Evolutionary conservation across 768 basidiomycete genomes (phyloP).

Genomic region (Pleurotus ostreatus): DNA sequence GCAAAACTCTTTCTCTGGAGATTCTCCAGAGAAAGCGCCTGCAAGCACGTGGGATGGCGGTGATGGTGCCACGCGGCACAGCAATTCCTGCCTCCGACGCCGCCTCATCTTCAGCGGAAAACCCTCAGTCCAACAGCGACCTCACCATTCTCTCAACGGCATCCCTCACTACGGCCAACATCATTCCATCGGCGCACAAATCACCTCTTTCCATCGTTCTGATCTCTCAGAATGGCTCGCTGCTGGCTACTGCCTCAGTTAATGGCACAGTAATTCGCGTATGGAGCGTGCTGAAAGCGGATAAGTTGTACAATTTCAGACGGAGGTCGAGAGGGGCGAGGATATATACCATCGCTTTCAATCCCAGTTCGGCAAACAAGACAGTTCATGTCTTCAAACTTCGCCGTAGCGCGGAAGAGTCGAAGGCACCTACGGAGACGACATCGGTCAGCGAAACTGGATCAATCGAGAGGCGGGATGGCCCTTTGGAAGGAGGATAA

Average conservation of each 20-base stretch:
- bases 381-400: constrained; percentile 98
- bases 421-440: constrained; percentile 16
- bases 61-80: no score
- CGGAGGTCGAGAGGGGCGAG: constrained; percentile 81
- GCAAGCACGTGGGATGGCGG: no score
- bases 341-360: constrained; percentile 84
- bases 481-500: constrained; percentile 71
- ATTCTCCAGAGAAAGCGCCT: no score
- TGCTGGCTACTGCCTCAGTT: constrained; percentile 90
- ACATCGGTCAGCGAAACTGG: constrained; percentile 57
- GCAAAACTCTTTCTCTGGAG: no score
- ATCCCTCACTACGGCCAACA: constrained; percentile 87
- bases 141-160: constrained; percentile 94
- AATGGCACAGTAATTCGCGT: constrained; percentile 98
- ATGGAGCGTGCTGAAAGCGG: constrained; percentile 85
- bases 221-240: constrained; percentile 81
- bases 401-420: constrained; percentile 25
- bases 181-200: constrained; percentile 93
- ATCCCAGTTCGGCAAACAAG: constrained; percentile 83
- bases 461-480: constrained; percentile 61
- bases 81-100: constrained; percentile 23
- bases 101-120: constrained; percentile 32
- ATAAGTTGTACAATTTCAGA: constrained; percentile 94
- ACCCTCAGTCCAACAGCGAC: constrained; percentile 50
- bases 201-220: constrained; percentile 83